Base-by-base conservation (phyloP, 495 filamentous ascomycete genomes). In the Neurospora sp. region DNA sequence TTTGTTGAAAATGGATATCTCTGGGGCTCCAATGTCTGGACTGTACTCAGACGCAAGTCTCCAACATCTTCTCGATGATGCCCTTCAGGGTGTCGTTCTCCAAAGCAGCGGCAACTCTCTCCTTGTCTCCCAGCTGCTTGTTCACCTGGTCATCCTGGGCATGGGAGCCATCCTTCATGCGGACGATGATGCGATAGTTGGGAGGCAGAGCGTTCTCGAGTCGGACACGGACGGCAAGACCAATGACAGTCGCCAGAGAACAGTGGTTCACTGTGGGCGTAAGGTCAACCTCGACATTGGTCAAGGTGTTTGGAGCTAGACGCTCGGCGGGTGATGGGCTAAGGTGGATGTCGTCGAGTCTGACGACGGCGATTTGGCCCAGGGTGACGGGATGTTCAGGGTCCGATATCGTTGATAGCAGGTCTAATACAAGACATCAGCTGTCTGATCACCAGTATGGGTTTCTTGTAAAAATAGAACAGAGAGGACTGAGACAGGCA, bases 251-350 rank as follows among this genome's bases (percentile, higher is more conserved):
- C 11, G 96, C 96, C 17, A 98, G 88, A 42, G 92, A 95, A 84
- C 96, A 99, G 78, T 98, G 96, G 24, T 94, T 97, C 78, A 98
- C 93, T 21, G 96, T 99, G n/a, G 96, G 96, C 4, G 96, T 99
- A 71, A 99, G 90, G 76, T 92, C 85, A 38, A 94, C 89, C 8
- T 88, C 82, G 4, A 93, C 90, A 13, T 80, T 82, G 36, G 80
- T 80, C 73, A 89, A 76, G 21, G 82, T 78, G 66, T 84, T 78
- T 43, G 83, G 80, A 43, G 85, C 88, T 62, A 80, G 81, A 36
- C 79, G 78, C 76, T 83, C 76, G 15, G 89, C 85, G 19, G 89
- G 86, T 13, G 90, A 86, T 36, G 92, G 91, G 10, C 83, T 86
- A 73, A 99, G 90, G 73, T 88, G 84, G 77, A 98, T 98, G 79